A percentile compares a stretch with the other conserved stretches of the same genome.
Conservation (phyloP, 83 land plant genomes). For the Isoetes engelmannii region DNA sequence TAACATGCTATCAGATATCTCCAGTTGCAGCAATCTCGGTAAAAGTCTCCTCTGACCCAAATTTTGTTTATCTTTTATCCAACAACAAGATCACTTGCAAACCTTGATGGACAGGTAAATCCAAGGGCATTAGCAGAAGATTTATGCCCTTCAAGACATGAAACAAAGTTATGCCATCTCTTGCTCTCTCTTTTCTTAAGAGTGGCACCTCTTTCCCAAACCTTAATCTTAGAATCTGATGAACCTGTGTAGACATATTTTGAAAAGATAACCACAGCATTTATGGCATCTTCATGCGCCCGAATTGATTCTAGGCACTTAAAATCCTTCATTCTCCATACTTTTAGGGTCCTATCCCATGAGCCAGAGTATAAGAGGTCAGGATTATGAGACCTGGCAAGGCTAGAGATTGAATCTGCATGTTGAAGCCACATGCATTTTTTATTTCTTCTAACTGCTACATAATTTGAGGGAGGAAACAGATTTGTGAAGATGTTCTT, state of each 20-base stretch:
- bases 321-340: conserved; percentile 46
- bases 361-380: conserved; percentile 54
- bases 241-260: conserved; percentile 50
- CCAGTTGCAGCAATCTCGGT: too few species aligned
- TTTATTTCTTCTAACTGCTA: conserved; percentile 44
- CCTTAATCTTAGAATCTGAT: conserved; percentile 43
- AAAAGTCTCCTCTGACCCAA: too few species aligned
- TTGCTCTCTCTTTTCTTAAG: too few species aligned
- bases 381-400: conserved; percentile 29
- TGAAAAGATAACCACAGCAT: conserved; percentile 43
- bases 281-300: conserved; percentile 58
- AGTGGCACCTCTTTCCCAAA: conserved; percentile 49
- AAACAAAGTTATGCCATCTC: too few species aligned
- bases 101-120: too few species aligned
- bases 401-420: conserved; percentile 48
- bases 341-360: conserved; percentile 60
- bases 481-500: conserved; percentile 23
- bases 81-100: too few species aligned
- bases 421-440: conserved; percentile 55
- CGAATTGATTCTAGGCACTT: conserved; percentile 42
- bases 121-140: too few species aligned
- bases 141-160: too few species aligned
- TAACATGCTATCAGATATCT: too few species aligned
- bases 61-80: too few species aligned
- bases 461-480: conserved; percentile 38